phyloP scores from a whole-genome alignment of 371 early-diverging fungal species.

The Mortierella sp. region DNA sequence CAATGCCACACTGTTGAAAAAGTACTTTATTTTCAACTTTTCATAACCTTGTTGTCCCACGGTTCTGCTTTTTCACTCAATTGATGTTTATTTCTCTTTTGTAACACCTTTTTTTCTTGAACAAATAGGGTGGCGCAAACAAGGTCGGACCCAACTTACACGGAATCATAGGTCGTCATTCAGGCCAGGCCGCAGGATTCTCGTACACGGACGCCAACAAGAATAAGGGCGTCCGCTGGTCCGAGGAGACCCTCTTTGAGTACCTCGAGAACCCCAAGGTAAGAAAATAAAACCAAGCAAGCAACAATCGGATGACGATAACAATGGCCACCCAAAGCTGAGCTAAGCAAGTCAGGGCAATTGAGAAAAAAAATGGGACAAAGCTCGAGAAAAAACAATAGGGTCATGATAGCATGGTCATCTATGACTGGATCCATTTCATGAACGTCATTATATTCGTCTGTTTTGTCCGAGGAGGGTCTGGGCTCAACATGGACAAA shows the following conservation, averaged over 20 bases:
- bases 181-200: slow-evolving; percentile 91
- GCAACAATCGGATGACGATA: background rate
- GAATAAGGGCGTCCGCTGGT: slow-evolving; percentile 90
- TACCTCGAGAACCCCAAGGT: slow-evolving; percentile 97
- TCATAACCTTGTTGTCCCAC: background rate
- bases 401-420: too few relatives aligned
- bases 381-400: too few relatives aligned
- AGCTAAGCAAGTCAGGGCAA: background rate
- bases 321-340: background rate
- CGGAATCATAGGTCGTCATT: slow-evolving; percentile 92
- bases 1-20: slow-evolving; percentile 97
- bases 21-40: slow-evolving; percentile 55
- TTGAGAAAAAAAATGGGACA: too few relatives aligned
- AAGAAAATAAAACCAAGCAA: background rate
- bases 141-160: slow-evolving; percentile 97
- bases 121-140: slow-evolving; percentile 82
- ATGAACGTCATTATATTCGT: too few relatives aligned
- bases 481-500: background rate
- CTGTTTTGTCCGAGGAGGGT: too few relatives aligned
- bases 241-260: slow-evolving; percentile 87
- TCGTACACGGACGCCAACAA: slow-evolving; percentile 96
- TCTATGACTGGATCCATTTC: too few relatives aligned
- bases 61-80: background rate
- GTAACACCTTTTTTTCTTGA: slow-evolving; percentile 6
- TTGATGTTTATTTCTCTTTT: background rate